A percentile compares a stretch with the other conserved stretches of the same genome.
phyloP scores from a whole-genome alignment of 179 eudicot species.

The Nepenthes alata region DNA sequence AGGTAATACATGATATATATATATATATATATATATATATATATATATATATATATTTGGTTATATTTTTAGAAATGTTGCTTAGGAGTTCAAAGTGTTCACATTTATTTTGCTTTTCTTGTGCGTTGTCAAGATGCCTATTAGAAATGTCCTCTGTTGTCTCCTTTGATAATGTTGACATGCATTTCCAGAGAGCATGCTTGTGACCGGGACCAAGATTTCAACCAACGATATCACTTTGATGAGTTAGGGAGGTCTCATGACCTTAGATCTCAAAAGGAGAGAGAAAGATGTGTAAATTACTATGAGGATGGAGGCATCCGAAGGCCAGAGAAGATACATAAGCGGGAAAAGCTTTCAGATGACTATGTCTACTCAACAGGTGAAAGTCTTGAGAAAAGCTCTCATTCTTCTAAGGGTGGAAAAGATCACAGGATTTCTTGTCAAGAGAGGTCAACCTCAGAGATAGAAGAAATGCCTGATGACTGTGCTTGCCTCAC shows the following conservation, averaged over 20 bases:
- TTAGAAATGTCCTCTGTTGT: too few species aligned
- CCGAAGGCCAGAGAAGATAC: constrained; percentile 8
- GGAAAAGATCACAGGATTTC: constrained; percentile 15
- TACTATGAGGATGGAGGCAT: constrained; percentile 17
- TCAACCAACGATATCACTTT: constrained; percentile 1
- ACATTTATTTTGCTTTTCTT: too few species aligned
- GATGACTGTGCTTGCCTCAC: constrained; percentile 11
- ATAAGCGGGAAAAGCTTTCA: constrained; percentile 12
- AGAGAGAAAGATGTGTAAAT: constrained; percentile 14
- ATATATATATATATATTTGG: too few species aligned
- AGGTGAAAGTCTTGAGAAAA: constrained; percentile 17
- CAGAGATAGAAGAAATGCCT: constrained; percentile 16
- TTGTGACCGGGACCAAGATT: constrained; percentile 10
- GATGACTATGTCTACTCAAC: constrained; percentile 10
- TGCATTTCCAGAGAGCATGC: constrained; percentile 13
- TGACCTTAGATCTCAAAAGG: constrained; percentile 8
- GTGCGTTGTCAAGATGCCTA: too few species aligned
- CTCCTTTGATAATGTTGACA: too few species aligned
- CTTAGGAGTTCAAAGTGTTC: too few species aligned
- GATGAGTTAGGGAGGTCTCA: constrained; percentile 12
- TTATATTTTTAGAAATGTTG: too few species aligned
- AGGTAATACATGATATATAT: too few species aligned
- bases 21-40: too few species aligned
- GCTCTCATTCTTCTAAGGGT: constrained; percentile 10
- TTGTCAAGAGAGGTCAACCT: constrained; percentile 22